Evolutionary conservation across 2,329 filamentous ascomycete genomes (phyloP).

Genomic region (Colletotrichum gigasporum): DNA sequence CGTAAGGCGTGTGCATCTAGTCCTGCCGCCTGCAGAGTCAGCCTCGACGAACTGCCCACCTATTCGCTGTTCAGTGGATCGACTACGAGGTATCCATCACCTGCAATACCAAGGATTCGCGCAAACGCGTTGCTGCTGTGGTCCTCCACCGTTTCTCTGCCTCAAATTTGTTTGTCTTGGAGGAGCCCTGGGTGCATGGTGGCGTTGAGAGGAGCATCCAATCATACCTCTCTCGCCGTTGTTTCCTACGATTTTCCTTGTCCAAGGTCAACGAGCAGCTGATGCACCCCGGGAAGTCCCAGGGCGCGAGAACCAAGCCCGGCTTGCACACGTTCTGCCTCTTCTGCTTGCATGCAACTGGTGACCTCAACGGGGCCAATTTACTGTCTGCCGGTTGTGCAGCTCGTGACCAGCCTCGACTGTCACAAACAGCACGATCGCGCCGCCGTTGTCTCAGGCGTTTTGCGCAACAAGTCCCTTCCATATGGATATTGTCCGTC

Average conservation of each 20-base stretch:
- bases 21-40: slow-evolving; percentile 8
- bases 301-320: neutral
- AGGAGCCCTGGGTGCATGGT: slow-evolving; percentile 26
- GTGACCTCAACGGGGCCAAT: neutral
- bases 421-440: neutral
- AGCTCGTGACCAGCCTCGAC: neutral
- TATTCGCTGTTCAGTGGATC: neutral
- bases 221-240: neutral
- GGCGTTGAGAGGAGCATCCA: neutral
- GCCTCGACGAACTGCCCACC: slow-evolving; percentile 1
- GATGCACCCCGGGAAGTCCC: neutral
- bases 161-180: neutral
- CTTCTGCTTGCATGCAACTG: neutral
- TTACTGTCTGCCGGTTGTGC: neutral
- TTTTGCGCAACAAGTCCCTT: neutral
- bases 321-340: neutral
- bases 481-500: neutral
- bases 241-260: neutral
- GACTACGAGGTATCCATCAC: neutral
- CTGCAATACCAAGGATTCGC: slow-evolving; percentile 9
- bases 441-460: slow-evolving; percentile 6
- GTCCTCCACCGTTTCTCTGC: neutral
- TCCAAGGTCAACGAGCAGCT: neutral
- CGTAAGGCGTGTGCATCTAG: neutral
- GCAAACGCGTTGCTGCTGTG: neutral